A percentile compares a stretch with the other conserved stretches of the same genome.
phyloP scores from a whole-genome alignment of 2,329 filamentous ascomycete species.

The Penicillium thymicola region DNA sequence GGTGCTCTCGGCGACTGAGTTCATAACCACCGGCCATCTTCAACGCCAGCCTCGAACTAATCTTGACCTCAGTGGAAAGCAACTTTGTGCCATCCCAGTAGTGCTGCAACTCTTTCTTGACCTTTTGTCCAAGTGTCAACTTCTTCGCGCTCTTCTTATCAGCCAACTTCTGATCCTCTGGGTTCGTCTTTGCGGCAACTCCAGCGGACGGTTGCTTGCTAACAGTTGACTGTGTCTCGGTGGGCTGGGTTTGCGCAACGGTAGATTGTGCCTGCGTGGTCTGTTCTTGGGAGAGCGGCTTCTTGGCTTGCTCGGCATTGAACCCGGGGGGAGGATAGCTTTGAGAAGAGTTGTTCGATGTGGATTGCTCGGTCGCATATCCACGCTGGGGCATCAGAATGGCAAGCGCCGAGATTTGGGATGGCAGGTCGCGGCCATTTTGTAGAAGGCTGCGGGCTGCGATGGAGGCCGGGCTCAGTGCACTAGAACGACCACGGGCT shows the following conservation, averaged over 20 bases:
- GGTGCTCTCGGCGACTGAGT: conserved; percentile 85
- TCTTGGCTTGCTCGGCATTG: conserved; percentile 85
- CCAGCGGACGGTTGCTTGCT: conserved; percentile 57
- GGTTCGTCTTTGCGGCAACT: conserved; percentile 57
- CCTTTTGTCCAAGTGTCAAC: conserved; percentile 81
- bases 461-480: conserved; percentile 27
- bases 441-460: conserved; percentile 33
- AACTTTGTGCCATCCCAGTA: conserved; percentile 99
- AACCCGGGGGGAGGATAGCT: conserved; percentile 81
- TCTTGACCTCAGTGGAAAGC: conserved; percentile 84
- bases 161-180: conserved; percentile 54
- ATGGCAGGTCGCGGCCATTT: conserved; percentile 43
- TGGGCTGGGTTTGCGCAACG: conserved; percentile 4
- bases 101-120: conserved; percentile 89
- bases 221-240: conserved; percentile 29
- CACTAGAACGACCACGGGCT: conserved; percentile 34
- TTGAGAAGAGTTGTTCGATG: conserved; percentile 43
- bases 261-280: conserved; percentile 24
- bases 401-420: conserved; percentile 55
- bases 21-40: conserved; percentile 99
- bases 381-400: conserved; percentile 53
- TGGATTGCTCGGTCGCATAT: conserved; percentile 58
- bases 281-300: conserved; percentile 64
- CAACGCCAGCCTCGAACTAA: conserved; percentile 83
- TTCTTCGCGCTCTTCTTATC: conserved; percentile 77